phyloP scores from a whole-genome alignment of 139 green algal species.

The Chlorella sp. region DNA sequence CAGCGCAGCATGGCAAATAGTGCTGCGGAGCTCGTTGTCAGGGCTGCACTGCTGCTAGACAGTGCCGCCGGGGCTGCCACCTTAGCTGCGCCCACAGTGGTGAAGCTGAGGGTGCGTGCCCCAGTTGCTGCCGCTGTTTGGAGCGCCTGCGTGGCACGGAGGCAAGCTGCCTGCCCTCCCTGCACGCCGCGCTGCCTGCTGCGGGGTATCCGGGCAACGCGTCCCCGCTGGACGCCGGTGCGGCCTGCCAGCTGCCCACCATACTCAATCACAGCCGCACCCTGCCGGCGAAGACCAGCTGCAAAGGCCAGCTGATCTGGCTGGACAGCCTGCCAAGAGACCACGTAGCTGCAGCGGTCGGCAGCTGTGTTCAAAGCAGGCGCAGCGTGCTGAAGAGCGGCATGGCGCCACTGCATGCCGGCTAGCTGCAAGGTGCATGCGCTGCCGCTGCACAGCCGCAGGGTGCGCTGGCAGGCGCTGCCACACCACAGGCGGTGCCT shows the following conservation, averaged over 20 bases:
- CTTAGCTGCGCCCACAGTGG: not conserved
- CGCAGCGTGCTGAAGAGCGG: not conserved
- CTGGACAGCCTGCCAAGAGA: conserved; percentile 1
- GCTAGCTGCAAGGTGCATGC: not conserved
- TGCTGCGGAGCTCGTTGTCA: not conserved
- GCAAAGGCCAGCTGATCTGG: not conserved
- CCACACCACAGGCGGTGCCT: not conserved
- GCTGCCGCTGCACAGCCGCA: not conserved
- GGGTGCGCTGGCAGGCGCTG: not conserved
- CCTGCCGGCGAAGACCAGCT: not conserved
- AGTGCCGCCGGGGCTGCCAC: not conserved
- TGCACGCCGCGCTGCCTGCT: not conserved
- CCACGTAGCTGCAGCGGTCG: not conserved
- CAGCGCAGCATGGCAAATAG: conserved; percentile 28
- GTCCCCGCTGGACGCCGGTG: not conserved
- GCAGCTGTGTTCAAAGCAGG: too few relatives aligned
- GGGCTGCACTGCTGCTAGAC: too few relatives aligned
- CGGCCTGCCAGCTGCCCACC: not conserved
- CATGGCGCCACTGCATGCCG: not conserved
- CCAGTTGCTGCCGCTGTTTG: not conserved
- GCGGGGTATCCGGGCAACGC: not conserved
- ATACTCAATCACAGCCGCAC: not conserved
- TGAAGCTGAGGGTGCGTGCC: not conserved
- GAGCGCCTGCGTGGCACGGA: not conserved
- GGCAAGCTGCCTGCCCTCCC: not conserved